Base-by-base conservation (phyloP, 768 basidiomycete genomes). In the Phylloporus rhodoxanthus region DNA sequence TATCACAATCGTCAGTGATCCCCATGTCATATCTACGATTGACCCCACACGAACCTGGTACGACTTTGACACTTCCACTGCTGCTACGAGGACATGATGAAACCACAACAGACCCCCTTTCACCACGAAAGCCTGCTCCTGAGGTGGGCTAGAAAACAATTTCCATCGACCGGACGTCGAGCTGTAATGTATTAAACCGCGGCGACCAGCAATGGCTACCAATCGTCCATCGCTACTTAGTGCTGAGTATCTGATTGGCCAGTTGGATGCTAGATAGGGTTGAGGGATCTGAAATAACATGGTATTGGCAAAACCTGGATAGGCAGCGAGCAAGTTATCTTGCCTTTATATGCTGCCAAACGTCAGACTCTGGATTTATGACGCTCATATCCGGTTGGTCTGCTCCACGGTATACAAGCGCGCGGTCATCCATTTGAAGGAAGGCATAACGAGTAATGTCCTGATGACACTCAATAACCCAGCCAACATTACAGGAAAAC, bases 371-470 rank as follows among this genome's bases (percentile, higher is more conserved):
- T 14, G 94, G 93, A 62, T 97, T 97, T 61, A 98, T 96, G 50
- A 99, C 85, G 62, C 91, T 95, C 85, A 96, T 87, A 64, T 97
- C 94, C 5, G 95, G 94, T 65, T 97, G 94, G 66, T 97, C 95
- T 25, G 94, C 91, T 13, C 95, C 94, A 47, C 95, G 80, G 66
- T 97, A 99, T 14, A 97, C 83, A 1, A 96, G 76, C 2, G 89
- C 87, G 36, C 91, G 82, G 59, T 98, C 95, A 60, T 97, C 93
- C 81, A 94, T 82, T 69, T 95, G 92, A 34, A 97, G 74, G 69
- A 95, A 95, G 1, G 91, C 94, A 62, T 95, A 95, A 56, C 90
- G 84, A 8, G 93, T 92, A 63, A 96, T 97, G 63, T 97, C 94
- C 91, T 93, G 55, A 34, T n/a, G 8, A 38, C 6, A 38, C 33